These are phyloP conservation scores for Quercus ilex DNA, from an alignment of 306 rosid species.

Conservation along the genomic window DNA sequence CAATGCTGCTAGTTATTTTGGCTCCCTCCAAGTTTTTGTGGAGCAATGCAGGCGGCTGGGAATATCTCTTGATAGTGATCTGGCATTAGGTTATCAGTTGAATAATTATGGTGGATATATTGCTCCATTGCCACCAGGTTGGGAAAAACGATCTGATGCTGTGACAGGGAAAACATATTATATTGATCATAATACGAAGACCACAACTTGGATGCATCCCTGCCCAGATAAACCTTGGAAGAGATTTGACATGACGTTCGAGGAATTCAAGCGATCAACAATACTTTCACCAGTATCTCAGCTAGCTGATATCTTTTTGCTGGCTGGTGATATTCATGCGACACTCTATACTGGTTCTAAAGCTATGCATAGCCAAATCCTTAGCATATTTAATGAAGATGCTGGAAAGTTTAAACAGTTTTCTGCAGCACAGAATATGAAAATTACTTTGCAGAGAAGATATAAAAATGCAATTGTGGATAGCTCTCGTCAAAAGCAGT, in stretches of 20 bases:
- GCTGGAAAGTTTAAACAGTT: conserved; percentile 92
- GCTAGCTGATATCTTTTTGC: conserved; percentile 90
- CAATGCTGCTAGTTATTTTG: conserved; percentile 98
- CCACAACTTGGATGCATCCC: conserved; percentile 98
- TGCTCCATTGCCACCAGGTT: conserved; percentile 98
- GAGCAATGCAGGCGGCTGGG: conserved; percentile 99
- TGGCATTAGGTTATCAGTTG: conserved; percentile 63
- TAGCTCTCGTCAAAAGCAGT: conserved; percentile 96
- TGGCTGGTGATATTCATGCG: conserved; percentile 97
- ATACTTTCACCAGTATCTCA: conserved; percentile 87
- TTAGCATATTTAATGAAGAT: conserved; percentile 92
- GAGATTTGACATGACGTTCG: conserved; percentile 96
- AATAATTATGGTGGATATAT: conserved; percentile 65
- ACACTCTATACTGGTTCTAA: conserved; percentile 97
- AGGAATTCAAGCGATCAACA: conserved; percentile 90
- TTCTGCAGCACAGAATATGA: conserved; percentile 93
- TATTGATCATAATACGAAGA: conserved; percentile 95
- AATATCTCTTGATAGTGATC: conserved; percentile 84
- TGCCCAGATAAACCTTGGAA: conserved; percentile 99
- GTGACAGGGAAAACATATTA: conserved; percentile 84
- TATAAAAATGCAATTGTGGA: conserved; percentile 92
- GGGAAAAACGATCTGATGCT: conserved; percentile 97
- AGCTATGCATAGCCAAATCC: conserved; percentile 99
- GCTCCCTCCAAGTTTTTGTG: conserved; percentile 85
- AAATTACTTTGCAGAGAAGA: conserved; percentile 93